These are phyloP conservation scores for Trichosporon faecale DNA, from an alignment of 1,284 basidiomycete genomes.

Conservation along the genomic window DNA sequence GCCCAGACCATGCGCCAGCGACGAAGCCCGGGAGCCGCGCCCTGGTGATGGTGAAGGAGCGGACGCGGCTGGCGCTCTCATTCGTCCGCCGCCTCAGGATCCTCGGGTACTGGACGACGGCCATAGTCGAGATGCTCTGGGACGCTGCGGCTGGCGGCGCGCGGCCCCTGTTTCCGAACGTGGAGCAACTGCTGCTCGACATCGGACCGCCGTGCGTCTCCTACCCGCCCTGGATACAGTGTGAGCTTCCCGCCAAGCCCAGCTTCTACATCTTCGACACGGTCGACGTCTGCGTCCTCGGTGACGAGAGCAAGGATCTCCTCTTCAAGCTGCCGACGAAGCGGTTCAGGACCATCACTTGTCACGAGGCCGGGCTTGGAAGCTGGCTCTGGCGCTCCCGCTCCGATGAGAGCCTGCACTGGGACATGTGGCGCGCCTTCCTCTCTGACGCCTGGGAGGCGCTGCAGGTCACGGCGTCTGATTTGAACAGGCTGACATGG, in stretches of 20 bases:
- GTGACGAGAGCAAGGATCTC: neutral
- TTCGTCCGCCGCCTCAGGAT: neutral
- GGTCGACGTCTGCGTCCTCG: neutral
- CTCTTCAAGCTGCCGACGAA: neutral
- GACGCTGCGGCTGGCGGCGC: neutral
- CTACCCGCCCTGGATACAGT: neutral
- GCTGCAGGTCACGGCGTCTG: neutral
- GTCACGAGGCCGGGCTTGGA: neutral
- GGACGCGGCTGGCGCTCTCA: neutral
- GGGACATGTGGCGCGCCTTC: neutral
- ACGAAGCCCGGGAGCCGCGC: neutral
- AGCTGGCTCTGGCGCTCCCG: neutral
- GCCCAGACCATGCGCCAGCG: neutral
- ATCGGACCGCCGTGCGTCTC: neutral
- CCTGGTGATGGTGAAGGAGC: neutral
- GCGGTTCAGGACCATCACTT: neutral
- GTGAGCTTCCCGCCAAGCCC: neutral
- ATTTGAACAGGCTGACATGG: neutral
- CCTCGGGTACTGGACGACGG: neutral
- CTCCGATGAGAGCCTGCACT: neutral
- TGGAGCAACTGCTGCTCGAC: neutral
- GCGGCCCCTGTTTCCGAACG: neutral
- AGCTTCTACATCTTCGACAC: neutral
- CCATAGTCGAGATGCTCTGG: neutral
- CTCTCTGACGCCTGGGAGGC: neutral